These are phyloP conservation scores for Hanseniaspora valbyensis DNA, from an alignment of 805 yeast genomes.

Conservation along the genomic window DNA sequence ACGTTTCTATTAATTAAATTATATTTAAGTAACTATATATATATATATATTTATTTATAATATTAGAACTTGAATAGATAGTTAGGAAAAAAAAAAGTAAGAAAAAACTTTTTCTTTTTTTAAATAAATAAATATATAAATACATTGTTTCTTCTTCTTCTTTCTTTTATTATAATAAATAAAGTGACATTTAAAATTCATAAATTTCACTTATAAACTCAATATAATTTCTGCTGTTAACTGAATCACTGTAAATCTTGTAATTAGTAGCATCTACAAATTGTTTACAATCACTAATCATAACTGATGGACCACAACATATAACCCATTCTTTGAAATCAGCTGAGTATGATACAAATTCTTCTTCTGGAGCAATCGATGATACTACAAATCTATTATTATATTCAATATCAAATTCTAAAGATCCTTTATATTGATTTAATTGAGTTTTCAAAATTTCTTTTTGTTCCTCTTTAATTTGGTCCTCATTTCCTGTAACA, in stretches of 20 bases:
- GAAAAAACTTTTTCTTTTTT: background rate
- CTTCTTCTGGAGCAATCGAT: background rate
- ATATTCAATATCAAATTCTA: background rate
- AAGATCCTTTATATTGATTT: background rate
- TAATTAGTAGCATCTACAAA: background rate
- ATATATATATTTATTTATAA: too few species aligned
- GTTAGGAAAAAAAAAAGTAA: background rate
- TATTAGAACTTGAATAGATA: background rate
- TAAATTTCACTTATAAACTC: constrained; percentile 8
- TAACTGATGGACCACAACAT: constrained; percentile 7
- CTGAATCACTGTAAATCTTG: background rate
- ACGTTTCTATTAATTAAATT: too few species aligned
- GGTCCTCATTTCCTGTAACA: background rate
- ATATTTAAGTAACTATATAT: too few species aligned
- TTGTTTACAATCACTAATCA: constrained; percentile 3
- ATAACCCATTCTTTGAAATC: constrained; percentile 3
- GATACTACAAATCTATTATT: background rate
- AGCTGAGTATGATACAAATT: background rate
- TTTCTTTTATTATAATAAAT: too few species aligned
- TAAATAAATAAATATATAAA: background rate
- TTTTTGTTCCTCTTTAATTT: background rate
- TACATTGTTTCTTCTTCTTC: too few species aligned
- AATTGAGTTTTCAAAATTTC: background rate
- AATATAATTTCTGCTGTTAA: too few species aligned
- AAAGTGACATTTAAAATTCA: constrained; percentile 6